Percentiles rank a stretch among this genome's conserved stretches.
These are phyloP conservation scores for Geotrichum ghanense DNA, from an alignment of 805 yeast species.

Conservation along the genomic window DNA sequence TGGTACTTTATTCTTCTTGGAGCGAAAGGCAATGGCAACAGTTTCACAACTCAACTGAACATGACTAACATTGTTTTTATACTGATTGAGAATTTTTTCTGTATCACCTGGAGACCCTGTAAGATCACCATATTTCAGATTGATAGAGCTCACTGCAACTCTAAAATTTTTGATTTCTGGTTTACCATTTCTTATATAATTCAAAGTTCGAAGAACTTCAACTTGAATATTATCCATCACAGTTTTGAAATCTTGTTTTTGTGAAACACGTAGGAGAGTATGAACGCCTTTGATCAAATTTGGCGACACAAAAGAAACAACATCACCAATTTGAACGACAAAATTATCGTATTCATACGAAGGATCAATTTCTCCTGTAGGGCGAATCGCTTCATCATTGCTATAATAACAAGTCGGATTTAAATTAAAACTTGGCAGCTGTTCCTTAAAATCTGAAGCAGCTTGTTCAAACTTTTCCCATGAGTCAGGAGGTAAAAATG, in stretches of 20 bases:
- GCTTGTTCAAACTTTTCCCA: constrained; percentile 10
- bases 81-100: constrained; percentile 4
- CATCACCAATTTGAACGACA: constrained; percentile 42
- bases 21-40: constrained; percentile 12
- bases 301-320: constrained; percentile 40
- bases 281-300: constrained; percentile 30
- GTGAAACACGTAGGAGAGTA: constrained; percentile 26
- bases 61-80: constrained; percentile 7
- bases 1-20: constrained; percentile 4
- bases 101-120: constrained; percentile 14
- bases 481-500: constrained; percentile 13
- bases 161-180: constrained; percentile 34
- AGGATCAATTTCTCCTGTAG: constrained; percentile 16
- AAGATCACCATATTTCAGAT: constrained; percentile 29
- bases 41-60: constrained; percentile 11
- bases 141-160: constrained; percentile 36
- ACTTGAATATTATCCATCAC: constrained; percentile 57
- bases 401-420: constrained; percentile 11
- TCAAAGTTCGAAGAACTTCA: constrained; percentile 39
- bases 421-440: constrained; percentile 5
- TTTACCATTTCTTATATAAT: constrained; percentile 23
- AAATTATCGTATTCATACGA: constrained; percentile 38
- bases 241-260: constrained; percentile 32
- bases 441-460: constrained; percentile 2
- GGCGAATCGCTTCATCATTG: constrained; percentile 6